Evolutionary conservation across 805 yeast genomes (phyloP).

Genomic region (Candida fluviatilis): DNA sequence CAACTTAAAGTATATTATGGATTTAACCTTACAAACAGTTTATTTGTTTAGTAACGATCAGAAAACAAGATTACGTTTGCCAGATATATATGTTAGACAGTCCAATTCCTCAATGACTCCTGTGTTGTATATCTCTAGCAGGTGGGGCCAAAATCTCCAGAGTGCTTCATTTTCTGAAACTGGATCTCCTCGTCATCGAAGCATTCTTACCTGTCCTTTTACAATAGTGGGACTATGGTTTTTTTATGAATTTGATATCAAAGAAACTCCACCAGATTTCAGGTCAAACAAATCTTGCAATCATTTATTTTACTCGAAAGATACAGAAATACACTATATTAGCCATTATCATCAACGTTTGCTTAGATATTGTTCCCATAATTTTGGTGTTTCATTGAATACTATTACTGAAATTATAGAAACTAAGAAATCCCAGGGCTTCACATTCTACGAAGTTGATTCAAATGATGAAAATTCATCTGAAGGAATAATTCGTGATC

Average conservation of each 20-base stretch:
- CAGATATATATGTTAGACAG: neutral
- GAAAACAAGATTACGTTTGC: neutral
- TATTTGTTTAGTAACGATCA: neutral
- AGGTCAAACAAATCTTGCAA: too few species aligned
- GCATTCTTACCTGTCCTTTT: conserved; percentile 2
- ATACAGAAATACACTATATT: too few species aligned
- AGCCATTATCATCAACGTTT: too few species aligned
- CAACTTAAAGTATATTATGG: neutral
- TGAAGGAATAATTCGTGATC: too few species aligned
- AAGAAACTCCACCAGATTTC: too few species aligned
- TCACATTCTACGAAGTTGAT: too few species aligned
- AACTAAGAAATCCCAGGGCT: too few species aligned
- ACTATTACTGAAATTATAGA: too few species aligned
- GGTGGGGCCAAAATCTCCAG: neutral
- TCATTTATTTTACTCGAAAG: conserved; percentile 1
- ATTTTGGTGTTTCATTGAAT: too few species aligned
- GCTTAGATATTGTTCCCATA: too few species aligned
- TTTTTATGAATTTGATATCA: neutral
- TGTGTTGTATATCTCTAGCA: neutral
- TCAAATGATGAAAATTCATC: too few species aligned
- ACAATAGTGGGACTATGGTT: conserved; percentile 2
- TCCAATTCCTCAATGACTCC: neutral
- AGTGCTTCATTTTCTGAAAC: neutral
- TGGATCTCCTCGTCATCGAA: neutral
- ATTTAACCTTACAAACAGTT: neutral